These are phyloP conservation scores for Ogataea naganishii DNA, from an alignment of 805 yeast species.

Conservation along the genomic window DNA sequence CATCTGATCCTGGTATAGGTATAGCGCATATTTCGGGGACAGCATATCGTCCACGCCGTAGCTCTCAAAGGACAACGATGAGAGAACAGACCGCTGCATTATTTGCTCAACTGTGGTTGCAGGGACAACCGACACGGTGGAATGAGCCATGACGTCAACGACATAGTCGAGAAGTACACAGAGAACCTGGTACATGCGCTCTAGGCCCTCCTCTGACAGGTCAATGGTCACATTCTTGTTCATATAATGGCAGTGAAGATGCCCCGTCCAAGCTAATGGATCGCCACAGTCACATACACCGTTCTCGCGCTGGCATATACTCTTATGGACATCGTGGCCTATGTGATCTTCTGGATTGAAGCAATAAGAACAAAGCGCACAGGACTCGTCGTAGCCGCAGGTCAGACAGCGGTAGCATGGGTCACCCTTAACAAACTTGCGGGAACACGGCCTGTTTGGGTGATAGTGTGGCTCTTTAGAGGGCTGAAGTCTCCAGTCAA, in stretches of 20 bases:
- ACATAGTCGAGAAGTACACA: slow-evolving; percentile 47
- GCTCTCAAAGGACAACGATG: slow-evolving; percentile 22
- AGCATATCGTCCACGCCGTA: slow-evolving; percentile 38
- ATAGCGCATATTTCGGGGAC: slow-evolving; percentile 42
- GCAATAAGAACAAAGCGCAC: slow-evolving; percentile 76
- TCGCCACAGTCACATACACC: slow-evolving; percentile 91
- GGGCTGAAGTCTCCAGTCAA: slow-evolving; percentile 4
- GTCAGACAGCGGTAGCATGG: slow-evolving; percentile 73
- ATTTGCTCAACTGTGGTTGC: slow-evolving; percentile 15
- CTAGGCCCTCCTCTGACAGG: slow-evolving; percentile 32
- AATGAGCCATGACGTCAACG: slow-evolving; percentile 48
- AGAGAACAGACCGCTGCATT: slow-evolving; percentile 14
- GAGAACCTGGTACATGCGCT: slow-evolving; percentile 31
- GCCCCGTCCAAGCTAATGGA: slow-evolving; percentile 66
- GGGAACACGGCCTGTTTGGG: slow-evolving; percentile 62
- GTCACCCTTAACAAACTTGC: slow-evolving; percentile 67
- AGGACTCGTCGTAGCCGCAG: slow-evolving; percentile 73
- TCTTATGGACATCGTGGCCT: slow-evolving; percentile 63
- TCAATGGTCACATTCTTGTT: slow-evolving; percentile 17
- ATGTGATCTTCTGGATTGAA: slow-evolving; percentile 59
- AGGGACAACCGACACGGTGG: slow-evolving; percentile 29
- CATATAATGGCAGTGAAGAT: slow-evolving; percentile 40
- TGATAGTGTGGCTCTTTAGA: slow-evolving; percentile 26
- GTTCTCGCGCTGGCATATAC: slow-evolving; percentile 55
- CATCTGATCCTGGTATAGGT: slow-evolving; percentile 71